phyloP scores from a whole-genome alignment of 768 basidiomycete species.

The Psilocybe subaeruginosa region DNA sequence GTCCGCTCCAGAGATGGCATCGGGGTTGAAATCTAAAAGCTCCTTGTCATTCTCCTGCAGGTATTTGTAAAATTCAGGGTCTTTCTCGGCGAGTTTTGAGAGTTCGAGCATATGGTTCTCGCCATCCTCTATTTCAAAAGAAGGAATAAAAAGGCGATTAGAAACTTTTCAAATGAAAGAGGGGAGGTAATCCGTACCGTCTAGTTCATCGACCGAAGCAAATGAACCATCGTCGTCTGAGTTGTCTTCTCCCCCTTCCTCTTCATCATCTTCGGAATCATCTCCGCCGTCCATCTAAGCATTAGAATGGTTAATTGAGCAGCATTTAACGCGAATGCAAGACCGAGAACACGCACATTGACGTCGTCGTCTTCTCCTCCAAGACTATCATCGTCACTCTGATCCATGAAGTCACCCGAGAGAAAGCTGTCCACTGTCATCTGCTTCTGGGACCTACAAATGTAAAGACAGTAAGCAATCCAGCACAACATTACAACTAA shows the following conservation, averaged over 20 bases:
- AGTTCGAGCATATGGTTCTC: conserved; percentile 78
- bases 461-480: not conserved
- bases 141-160: conserved; percentile 6
- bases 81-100: conserved; percentile 88
- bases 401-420: conserved; percentile 73
- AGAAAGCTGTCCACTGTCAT: conserved; percentile 83
- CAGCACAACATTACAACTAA: not conserved
- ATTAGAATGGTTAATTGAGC: not conserved
- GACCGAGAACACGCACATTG: not conserved
- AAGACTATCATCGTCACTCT: conserved; percentile 40
- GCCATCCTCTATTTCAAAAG: conserved; percentile 58
- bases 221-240: conserved; percentile 66
- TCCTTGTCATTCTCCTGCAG: conserved; percentile 94
- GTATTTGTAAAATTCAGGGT: conserved; percentile 99
- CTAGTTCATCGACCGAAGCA: conserved; percentile 78
- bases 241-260: conserved; percentile 41
- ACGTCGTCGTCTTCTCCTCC: conserved; percentile 23
- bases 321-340: not conserved
- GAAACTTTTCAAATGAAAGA: not conserved
- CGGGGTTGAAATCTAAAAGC: conserved; percentile 77
- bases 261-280: conserved; percentile 37
- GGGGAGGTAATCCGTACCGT: conserved; percentile 31
- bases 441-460: conserved; percentile 42
- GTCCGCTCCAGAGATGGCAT: conserved; percentile 39
- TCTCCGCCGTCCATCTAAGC: conserved; percentile 13